Percentiles rank a stretch among this genome's conserved stretches.
Conservation (phyloP, 2,329 filamentous ascomycete species). For the Emydomyces testavorans region DNA sequence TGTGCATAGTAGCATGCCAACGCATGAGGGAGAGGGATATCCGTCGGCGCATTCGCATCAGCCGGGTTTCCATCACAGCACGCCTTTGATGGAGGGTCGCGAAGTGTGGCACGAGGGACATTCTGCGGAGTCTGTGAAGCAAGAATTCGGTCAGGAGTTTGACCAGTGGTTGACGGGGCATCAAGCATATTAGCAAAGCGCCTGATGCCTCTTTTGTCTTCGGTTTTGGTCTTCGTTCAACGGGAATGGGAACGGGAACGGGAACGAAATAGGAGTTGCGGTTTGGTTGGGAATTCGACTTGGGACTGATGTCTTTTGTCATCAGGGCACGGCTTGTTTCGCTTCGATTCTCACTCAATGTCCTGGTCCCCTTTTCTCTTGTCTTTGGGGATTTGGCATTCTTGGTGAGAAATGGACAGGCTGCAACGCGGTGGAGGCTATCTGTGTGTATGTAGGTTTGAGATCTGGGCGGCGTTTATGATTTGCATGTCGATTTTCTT, state of each 20-base stretch:
- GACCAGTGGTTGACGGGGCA: conserved; percentile 35
- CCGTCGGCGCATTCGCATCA: conserved; percentile 15
- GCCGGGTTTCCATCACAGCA: conserved; percentile 1
- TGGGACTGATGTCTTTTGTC: no score
- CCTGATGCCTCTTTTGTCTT: not conserved
- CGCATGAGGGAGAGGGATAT: conserved; percentile 16
- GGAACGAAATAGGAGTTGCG: no score
- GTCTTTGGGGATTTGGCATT: no score
- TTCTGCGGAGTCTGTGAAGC: conserved; percentile 23
- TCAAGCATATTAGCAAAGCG: conserved; percentile 3
- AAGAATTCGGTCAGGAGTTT: conserved; percentile 30
- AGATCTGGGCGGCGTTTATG: conserved; percentile 4
- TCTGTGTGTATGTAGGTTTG: not conserved
- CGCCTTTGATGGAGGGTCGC: conserved; percentile 23
- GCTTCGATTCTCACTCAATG: not conserved
- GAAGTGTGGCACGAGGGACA: conserved; percentile 28
- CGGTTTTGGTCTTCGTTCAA: not conserved
- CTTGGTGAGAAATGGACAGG: no score
- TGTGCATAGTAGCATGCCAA: conserved; percentile 10
- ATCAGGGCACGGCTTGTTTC: not conserved
- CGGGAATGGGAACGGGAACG: no score
- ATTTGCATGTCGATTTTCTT: not conserved
- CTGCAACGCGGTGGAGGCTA: no score
- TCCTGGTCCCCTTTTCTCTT: not conserved
- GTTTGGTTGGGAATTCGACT: not conserved